Percentiles rank a stretch among this genome's conserved stretches.
Evolutionary conservation across 768 basidiomycete species (phyloP).

Genomic region (Mrakia frigida): DNA sequence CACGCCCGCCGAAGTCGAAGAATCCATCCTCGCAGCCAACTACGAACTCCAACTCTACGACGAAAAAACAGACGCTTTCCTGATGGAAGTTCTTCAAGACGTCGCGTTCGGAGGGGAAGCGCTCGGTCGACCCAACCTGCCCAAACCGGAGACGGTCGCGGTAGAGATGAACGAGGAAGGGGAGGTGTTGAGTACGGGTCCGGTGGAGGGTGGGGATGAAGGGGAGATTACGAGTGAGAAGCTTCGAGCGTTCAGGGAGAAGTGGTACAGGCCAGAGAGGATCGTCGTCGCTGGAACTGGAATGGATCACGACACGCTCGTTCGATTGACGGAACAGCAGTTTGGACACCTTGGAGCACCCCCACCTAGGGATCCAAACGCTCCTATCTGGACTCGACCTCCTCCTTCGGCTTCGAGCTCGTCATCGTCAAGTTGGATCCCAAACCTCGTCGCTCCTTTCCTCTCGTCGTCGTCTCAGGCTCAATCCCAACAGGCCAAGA

Average conservation of each 20-base stretch:
- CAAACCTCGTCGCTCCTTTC: constrained; percentile 33
- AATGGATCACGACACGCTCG: constrained; percentile 80
- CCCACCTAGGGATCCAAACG: not conserved
- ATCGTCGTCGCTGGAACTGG: constrained; percentile 95
- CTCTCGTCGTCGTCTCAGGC: constrained; percentile 16
- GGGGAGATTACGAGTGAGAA: constrained; percentile 60
- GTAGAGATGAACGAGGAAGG: constrained; percentile 1
- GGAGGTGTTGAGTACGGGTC: not conserved
- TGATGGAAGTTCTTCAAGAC: constrained; percentile 82
- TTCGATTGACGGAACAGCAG: constrained; percentile 74
- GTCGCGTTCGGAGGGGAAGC: constrained; percentile 73
- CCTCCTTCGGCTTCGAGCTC: constrained; percentile 36
- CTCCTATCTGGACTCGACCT: not conserved
- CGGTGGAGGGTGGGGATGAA: not conserved
- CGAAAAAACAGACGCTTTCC: constrained; percentile 83
- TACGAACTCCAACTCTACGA: constrained; percentile 87
- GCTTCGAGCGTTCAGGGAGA: constrained; percentile 44
- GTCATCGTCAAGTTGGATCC: constrained; percentile 36
- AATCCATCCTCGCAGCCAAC: constrained; percentile 75
- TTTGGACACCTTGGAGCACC: constrained; percentile 55
- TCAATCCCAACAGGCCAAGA: constrained; percentile 15
- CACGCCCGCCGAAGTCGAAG: constrained; percentile 67
- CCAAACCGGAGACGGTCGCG: constrained; percentile 38
- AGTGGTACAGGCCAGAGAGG: constrained; percentile 70
- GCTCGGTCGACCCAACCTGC: constrained; percentile 83